Conservation (phyloP, 2,329 filamentous ascomycete species). For the Huntiella savannae region DNA sequence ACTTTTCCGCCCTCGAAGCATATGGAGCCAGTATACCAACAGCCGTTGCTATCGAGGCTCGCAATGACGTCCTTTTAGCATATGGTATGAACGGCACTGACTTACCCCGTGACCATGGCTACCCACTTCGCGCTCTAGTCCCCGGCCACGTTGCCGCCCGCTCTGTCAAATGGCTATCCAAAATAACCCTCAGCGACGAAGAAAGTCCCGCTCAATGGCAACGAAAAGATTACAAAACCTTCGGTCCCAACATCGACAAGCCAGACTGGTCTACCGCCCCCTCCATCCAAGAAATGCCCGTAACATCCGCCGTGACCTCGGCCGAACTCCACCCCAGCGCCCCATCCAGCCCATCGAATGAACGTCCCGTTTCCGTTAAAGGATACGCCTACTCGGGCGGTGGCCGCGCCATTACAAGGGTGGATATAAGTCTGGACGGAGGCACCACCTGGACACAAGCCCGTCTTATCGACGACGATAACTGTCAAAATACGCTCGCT, state of each 20-base stretch:
- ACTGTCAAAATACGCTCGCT: constrained; percentile 18
- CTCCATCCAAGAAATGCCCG: constrained; percentile 48
- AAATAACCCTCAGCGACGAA: constrained; percentile 44
- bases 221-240: constrained; percentile 48
- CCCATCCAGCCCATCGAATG: background rate
- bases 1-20: constrained; percentile 39
- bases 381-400: constrained; percentile 53
- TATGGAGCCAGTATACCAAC: constrained; percentile 44
- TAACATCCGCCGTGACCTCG: constrained; percentile 45
- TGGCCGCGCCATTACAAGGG: constrained; percentile 44
- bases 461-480: constrained; percentile 30
- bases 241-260: constrained; percentile 39
- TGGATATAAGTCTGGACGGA: constrained; percentile 46
- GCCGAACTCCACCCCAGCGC: constrained; percentile 13
- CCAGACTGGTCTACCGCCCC: constrained; percentile 44
- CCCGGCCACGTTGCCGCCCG: constrained; percentile 48
- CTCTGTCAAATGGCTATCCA: constrained; percentile 50
- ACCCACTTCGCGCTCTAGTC: constrained; percentile 40
- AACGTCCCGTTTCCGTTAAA: constrained; percentile 23
- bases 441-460: constrained; percentile 47
- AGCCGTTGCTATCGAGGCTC: constrained; percentile 35
- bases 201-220: constrained; percentile 49
- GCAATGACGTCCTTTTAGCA: constrained; percentile 45
- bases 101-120: constrained; percentile 47
- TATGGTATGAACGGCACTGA: constrained; percentile 48